phyloP scores from a whole-genome alignment of 148 eudicot species.

The Rheum nobile region DNA sequence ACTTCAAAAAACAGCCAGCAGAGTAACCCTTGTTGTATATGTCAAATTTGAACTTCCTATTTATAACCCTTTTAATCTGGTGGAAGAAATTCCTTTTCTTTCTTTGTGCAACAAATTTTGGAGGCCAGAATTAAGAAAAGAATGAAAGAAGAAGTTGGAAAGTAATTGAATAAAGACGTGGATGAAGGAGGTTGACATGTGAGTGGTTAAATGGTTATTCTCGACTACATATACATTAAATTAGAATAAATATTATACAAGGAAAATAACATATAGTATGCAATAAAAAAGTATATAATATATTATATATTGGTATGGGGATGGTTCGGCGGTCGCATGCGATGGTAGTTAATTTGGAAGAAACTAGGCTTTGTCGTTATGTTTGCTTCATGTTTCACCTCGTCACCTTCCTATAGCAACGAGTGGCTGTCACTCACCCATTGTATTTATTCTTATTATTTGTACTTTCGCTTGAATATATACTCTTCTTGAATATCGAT shows the following conservation, averaged over 20 bases:
- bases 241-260: not conserved
- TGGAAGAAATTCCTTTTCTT: not conserved
- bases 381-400: not conserved
- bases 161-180: not conserved
- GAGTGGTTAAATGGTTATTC: slow-evolving; percentile 2
- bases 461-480: no score
- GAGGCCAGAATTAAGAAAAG: not conserved
- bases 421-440: not conserved
- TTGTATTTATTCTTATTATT: not conserved
- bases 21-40: not conserved
- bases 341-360: slow-evolving; percentile 1
- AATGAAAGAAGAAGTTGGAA: not conserved
- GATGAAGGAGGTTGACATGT: slow-evolving; percentile 4
- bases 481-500: no score
- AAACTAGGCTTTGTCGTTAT: not conserved
- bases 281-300: not conserved
- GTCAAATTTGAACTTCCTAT: no score
- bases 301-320: not conserved
- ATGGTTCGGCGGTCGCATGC: not conserved
- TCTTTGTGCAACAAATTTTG: not conserved
- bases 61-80: no score
- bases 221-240: slow-evolving; percentile 7
- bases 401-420: not conserved
- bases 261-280: not conserved
- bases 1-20: not conserved